Base-by-base conservation (phyloP, 768 basidiomycete genomes). In the Trametes meyenii region DNA sequence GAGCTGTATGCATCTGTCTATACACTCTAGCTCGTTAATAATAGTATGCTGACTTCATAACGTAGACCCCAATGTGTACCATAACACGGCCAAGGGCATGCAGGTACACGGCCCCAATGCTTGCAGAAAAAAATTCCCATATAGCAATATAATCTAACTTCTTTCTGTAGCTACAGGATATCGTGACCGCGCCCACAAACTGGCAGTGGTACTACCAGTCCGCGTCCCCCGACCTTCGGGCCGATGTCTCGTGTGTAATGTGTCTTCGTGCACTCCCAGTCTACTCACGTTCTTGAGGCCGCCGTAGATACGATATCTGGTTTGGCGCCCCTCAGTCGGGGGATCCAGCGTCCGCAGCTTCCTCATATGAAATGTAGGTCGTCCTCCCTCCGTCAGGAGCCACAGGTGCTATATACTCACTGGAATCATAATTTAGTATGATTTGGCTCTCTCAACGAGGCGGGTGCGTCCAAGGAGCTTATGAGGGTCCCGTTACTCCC, bases 361-460 rank as follows among this genome's bases (percentile, higher is more conserved):
- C 82, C 1, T 78, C 78, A 0, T 85, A 77, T 61, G 84, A 85
- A 64, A 82, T 85, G 62, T 63, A 24, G 42, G 61, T 17, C 4
- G 14, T 40, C 13, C 13, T 5, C 38, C 1, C 19, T 13, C 5
- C 2, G 16, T 35, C 19, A 19, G 4, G 11, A 8, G 0, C n/a
- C 1, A 10, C 23, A 24, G 11, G 8, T 12, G 23, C 21, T 5
- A 12, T 54, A 24, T 7, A 21, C 38, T 33, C 17, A 51, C 21
- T n/a, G 45, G 6, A 5, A 5, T 21, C 2, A 0, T 8, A 19
- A 6, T 29, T 1, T 36, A 63, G 62, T 48, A 85, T 85, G 83
- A 83, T 85, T 56, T 85, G 84, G 83, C 77, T 85, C 16, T 84
- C 83, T 51, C 77, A 81, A 26, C 77, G 77, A 14, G 84, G 83